phyloP scores from a whole-genome alignment of 2,329 filamentous ascomycete species.

The Exophiala dermatitidis region DNA sequence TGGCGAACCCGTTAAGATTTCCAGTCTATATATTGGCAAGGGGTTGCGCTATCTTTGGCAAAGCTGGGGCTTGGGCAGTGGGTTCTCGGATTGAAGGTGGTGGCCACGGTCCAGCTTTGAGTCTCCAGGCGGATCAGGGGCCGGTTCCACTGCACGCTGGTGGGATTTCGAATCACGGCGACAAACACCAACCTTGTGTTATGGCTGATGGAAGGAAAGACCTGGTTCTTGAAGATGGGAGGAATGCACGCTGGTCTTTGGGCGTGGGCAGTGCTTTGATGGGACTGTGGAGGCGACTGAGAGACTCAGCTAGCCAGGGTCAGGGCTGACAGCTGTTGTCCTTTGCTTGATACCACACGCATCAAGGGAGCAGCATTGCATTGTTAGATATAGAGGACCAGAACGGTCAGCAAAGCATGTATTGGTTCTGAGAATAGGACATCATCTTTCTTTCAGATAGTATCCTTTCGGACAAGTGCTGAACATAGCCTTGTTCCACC shows the following conservation, averaged over 20 bases:
- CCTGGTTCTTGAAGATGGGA: not conserved
- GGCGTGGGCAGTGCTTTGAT: conserved; percentile 8
- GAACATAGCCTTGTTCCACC: too few relatives aligned
- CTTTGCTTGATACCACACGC: too few relatives aligned
- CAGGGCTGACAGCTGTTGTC: not conserved
- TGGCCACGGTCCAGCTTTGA: too few relatives aligned
- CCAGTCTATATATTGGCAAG: conserved; percentile 1
- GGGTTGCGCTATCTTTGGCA: not conserved
- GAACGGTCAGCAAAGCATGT: too few relatives aligned
- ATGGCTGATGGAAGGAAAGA: not conserved
- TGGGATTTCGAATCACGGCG: too few relatives aligned
- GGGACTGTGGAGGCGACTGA: not conserved
- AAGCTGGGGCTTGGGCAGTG: not conserved
- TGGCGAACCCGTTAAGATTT: not conserved
- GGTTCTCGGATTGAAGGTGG: not conserved
- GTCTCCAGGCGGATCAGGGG: too few relatives aligned
- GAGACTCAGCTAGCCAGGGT: not conserved
- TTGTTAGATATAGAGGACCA: too few relatives aligned
- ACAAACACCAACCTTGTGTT: not conserved
- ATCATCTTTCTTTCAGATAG: not conserved
- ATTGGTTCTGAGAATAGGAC: too few relatives aligned
- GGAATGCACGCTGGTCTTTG: not conserved
- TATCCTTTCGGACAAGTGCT: not conserved
- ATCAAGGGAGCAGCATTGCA: too few relatives aligned
- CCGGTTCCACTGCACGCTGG: too few relatives aligned